These are phyloP conservation scores for Venustampulla echinocandica DNA, from an alignment of 495 filamentous ascomycete genomes.

Conservation along the genomic window DNA sequence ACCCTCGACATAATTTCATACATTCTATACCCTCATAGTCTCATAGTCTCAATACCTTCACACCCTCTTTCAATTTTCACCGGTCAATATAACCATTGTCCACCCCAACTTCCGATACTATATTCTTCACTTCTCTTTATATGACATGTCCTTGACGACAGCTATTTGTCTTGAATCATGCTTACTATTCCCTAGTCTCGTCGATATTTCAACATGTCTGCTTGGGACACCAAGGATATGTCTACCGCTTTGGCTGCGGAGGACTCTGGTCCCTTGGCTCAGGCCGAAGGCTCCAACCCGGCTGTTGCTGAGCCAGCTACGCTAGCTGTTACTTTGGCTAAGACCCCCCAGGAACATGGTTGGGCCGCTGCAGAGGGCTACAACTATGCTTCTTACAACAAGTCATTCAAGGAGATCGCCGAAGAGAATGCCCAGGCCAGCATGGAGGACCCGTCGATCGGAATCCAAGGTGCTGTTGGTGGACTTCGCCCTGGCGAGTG, in stretches of 20 bases:
- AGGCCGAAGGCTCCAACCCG: no score
- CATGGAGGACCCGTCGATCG: not conserved
- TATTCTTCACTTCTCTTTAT: not conserved
- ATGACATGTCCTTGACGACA: not conserved
- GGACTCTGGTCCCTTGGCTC: conserved; percentile 1
- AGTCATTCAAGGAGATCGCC: conserved; percentile 14
- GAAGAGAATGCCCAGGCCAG: conserved; percentile 4
- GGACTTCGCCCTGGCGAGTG: conserved; percentile 29
- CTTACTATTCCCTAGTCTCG: not conserved
- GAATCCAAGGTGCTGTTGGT: conserved; percentile 2
- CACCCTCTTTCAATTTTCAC: not conserved
- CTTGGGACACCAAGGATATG: conserved; percentile 29
- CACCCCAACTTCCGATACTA: not conserved
- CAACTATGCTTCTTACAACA: conserved; percentile 43
- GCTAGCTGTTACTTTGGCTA: conserved; percentile 22
- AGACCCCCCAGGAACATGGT: conserved; percentile 26
- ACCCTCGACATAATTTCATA: not conserved
- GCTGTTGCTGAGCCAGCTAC: conserved; percentile 6
- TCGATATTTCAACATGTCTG: not conserved
- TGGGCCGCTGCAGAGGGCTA: conserved; percentile 47
- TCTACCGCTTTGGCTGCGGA: conserved; percentile 25
- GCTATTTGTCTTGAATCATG: not conserved
- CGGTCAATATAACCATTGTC: not conserved
- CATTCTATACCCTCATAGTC: no score
- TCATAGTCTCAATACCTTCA: no score